Evolutionary conservation across 2,329 filamentous ascomycete species (phyloP).

Genomic region (Penicillium janthinellum): DNA sequence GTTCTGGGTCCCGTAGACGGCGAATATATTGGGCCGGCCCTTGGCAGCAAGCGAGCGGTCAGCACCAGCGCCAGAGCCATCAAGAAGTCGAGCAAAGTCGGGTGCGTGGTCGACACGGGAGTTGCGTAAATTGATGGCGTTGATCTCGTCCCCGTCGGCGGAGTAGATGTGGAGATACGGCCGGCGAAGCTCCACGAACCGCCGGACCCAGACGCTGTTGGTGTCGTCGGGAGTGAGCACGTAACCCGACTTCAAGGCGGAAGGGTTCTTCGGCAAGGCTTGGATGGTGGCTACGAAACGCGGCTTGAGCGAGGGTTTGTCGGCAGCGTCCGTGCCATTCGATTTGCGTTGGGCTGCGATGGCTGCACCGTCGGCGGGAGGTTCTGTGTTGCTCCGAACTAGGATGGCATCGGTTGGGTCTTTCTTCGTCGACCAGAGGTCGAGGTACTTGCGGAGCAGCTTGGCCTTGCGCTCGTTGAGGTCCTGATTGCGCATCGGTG

Average conservation of each 20-base stretch:
- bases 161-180: slow-evolving; percentile 92
- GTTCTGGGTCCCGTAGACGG: slow-evolving; percentile 90
- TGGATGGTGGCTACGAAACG: slow-evolving; percentile 76
- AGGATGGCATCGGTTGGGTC: slow-evolving; percentile 48
- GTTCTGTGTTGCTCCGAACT: slow-evolving; percentile 48
- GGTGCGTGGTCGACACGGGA: slow-evolving; percentile 91
- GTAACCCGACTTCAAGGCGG: slow-evolving; percentile 82
- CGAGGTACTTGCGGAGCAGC: slow-evolving; percentile 45
- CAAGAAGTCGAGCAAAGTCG: slow-evolving; percentile 77
- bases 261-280: slow-evolving; percentile 76
- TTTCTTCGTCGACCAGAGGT: slow-evolving; percentile 46
- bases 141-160: slow-evolving; percentile 85
- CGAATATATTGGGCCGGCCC: slow-evolving; percentile 75
- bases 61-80: slow-evolving; percentile 46
- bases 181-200: slow-evolving; percentile 87
- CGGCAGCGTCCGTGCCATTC: slow-evolving; percentile 29
- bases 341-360: slow-evolving; percentile 29
- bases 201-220: slow-evolving; percentile 78
- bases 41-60: slow-evolving; percentile 42
- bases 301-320: slow-evolving; percentile 52
- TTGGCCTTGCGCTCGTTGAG: slow-evolving; percentile 41
- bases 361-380: slow-evolving; percentile 38
- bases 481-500: slow-evolving; percentile 39
- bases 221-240: slow-evolving; percentile 81
- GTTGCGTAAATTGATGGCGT: slow-evolving; percentile 84